Base-by-base conservation (phyloP, 2,329 filamentous ascomycete species). In the Botrytis galanthina region DNA sequence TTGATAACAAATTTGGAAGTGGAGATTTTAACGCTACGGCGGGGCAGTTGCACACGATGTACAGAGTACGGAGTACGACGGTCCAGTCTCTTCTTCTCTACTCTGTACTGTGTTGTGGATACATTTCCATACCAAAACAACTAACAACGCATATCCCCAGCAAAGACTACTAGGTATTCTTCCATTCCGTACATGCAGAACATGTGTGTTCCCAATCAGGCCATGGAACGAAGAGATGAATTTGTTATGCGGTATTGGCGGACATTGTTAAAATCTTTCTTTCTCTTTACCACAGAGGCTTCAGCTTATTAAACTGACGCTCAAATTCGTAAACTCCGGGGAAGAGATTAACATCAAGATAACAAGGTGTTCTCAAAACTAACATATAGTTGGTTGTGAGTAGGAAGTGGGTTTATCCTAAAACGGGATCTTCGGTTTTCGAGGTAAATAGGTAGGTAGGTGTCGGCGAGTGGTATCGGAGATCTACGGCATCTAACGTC, bases 221-320 rank as follows among this genome's bases (percentile, higher is more conserved):
- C 35, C 60, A 62, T 42, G 18, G 35, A 42, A n/a, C 42, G 59
- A 42, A n/a, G 35, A 62, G 12, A 39, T 62, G 60, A 20, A n/a
- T 62, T 62, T n/a, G 37, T n/a, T 62, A 42, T 42, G 60, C 60
- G 60, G 60, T 29, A 42, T 18, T 39, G 60, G 60, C 60, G 60
- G 60, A 8, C 35, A 62, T 9, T 62, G 60, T 16, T 16, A 8
- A 62, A 35, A 37, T 26, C 32, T 61, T 37, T 60, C 32, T 14
- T 37, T 61, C 32, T 20, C 14, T 37, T 61, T 16, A 37, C 59
- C 32, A 37, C 9, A 37, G 32, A 35, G 22, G 37, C 59, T 37
- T 14, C 26, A 37, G 32, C 20, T 7, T 26, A 6, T 7, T 26
- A 6, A 26, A 35, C 37, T 37, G 29, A 37, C 7, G 32, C 20